phyloP scores from a whole-genome alignment of 1,284 basidiomycete species.

The Cutaneotrichosporon dermatis region DNA sequence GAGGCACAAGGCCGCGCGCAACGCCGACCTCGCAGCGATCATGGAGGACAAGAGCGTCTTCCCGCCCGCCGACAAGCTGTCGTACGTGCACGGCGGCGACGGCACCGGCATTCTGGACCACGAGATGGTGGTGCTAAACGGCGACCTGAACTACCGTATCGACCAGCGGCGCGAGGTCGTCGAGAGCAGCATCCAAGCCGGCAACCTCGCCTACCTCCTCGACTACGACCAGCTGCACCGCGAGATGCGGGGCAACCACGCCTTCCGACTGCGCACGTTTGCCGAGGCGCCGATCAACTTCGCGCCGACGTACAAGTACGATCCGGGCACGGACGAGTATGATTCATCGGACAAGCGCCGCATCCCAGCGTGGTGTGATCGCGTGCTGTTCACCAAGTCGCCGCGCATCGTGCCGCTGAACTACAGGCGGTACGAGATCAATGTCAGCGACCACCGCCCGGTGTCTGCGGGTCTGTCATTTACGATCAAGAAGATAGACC shows the following conservation, averaged over 20 bases:
- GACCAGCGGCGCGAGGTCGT: slow-evolving; percentile 82
- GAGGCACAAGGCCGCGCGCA: slow-evolving; percentile 71
- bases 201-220: slow-evolving; percentile 63
- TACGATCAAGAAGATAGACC: slow-evolving; percentile 66
- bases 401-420: slow-evolving; percentile 60
- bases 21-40: slow-evolving; percentile 78
- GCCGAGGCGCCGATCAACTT: slow-evolving; percentile 76
- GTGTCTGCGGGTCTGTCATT: slow-evolving; percentile 72
- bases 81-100: slow-evolving; percentile 84
- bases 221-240: slow-evolving; percentile 83
- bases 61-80: slow-evolving; percentile 56
- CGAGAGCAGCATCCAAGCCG: slow-evolving; percentile 61
- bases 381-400: slow-evolving; percentile 72
- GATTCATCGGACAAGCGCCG: slow-evolving; percentile 85
- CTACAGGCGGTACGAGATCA: slow-evolving; percentile 74
- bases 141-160: slow-evolving; percentile 72
- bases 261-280: slow-evolving; percentile 79
- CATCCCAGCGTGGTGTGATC: slow-evolving; percentile 93
- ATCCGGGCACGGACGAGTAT: slow-evolving; percentile 69
- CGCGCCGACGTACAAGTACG: slow-evolving; percentile 93
- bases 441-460: slow-evolving; percentile 80
- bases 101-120: slow-evolving; percentile 93
- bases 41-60: slow-evolving; percentile 75
- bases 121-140: slow-evolving; percentile 81
- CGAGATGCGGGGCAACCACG: slow-evolving; percentile 78